Evolutionary conservation across 345 rosid genomes (phyloP).

Genomic region (Acer saccharum): DNA sequence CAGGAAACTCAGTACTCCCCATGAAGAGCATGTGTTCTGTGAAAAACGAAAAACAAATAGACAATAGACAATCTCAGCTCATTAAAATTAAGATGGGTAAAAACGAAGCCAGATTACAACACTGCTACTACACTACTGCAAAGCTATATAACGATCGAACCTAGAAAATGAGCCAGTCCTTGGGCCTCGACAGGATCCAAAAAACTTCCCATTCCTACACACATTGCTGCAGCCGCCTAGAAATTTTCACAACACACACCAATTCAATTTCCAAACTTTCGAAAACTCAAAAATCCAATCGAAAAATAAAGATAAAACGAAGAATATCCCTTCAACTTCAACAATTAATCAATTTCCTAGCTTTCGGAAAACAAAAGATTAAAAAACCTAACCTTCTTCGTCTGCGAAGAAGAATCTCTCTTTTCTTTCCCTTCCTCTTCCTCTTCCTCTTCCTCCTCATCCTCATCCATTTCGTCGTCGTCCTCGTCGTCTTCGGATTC

Average conservation of each 20-base stretch:
- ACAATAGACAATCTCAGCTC: slow-evolving; percentile 10
- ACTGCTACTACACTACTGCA: background rate
- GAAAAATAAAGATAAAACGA: background rate
- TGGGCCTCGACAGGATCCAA: slow-evolving; percentile 94
- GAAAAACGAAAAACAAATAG: background rate
- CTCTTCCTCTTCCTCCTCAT: slow-evolving; percentile 27
- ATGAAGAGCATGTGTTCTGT: slow-evolving; percentile 99
- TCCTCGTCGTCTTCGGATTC: slow-evolving; percentile 35
- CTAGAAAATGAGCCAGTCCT: slow-evolving; percentile 97
- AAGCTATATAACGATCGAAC: slow-evolving; percentile 33
- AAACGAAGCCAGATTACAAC: background rate
- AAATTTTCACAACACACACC: slow-evolving; percentile 7
- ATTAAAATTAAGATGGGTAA: background rate
- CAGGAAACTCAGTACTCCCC: slow-evolving; percentile 93
- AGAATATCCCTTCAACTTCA: too few relatives aligned
- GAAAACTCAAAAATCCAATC: background rate
- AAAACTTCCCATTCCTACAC: slow-evolving; percentile 97
- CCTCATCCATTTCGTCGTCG: slow-evolving; percentile 27
- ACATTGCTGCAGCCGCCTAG: slow-evolving; percentile 99
- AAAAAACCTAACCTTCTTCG: slow-evolving; percentile 59
- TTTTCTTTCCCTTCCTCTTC: slow-evolving; percentile 23
- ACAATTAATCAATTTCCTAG: too few relatives aligned
- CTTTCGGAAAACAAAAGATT: too few relatives aligned
- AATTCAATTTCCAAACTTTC: background rate
- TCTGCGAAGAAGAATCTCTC: slow-evolving; percentile 46